Base-by-base conservation (phyloP, 1,284 basidiomycete genomes). In the Entoloma clypeatum region DNA sequence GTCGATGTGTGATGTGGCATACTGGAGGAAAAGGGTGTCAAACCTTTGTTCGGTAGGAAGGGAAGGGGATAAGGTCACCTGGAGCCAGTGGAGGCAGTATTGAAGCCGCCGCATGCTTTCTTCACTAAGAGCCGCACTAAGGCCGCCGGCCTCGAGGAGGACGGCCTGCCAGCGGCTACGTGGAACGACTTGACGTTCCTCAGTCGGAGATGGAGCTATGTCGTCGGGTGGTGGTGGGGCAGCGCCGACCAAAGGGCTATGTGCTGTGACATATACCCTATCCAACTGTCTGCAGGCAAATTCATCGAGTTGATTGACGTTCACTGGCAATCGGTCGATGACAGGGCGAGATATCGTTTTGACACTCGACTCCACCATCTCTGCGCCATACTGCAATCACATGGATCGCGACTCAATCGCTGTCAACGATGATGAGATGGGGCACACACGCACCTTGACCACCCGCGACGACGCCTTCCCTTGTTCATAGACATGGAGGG, bases 1-100 rank as follows among this genome's bases (percentile, higher is more conserved):
- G 56, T 94, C 90, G 53, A 93, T 91, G 52, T 90, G 90, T 2
- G 76, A 71, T 1, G 90, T 93, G 7, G 92, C 92, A 55, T 90
- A 93, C 85, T 91, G 38, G 3, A 31, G 17, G 13, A 27, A 17
- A 34, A 36, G 17, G 11, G n/a, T 41, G 31, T 36, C 21, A 18
- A 42, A 29, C 28, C 33, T 24, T 31, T 5, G 17, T 4, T 3
- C n/a, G 3, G 10, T 11, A 7, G 26, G 27, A 31, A 5, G 18
- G 41, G 31, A 39, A n/a, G 14, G 8, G 25, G 29, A 31, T 17
- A 33, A 64, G 71, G 23, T 34, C n/a, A 90, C 88, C 68, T 86
- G 81, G n/a, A 95, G 68, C 90, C 90, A 93, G 45, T 90, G 81
- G 24, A 94, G 62, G 63, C 89, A 92, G 58, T 92, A 94, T 59